Base-by-base conservation (phyloP, 2,329 filamentous ascomycete genomes). In the Botrytis fragariae region DNA sequence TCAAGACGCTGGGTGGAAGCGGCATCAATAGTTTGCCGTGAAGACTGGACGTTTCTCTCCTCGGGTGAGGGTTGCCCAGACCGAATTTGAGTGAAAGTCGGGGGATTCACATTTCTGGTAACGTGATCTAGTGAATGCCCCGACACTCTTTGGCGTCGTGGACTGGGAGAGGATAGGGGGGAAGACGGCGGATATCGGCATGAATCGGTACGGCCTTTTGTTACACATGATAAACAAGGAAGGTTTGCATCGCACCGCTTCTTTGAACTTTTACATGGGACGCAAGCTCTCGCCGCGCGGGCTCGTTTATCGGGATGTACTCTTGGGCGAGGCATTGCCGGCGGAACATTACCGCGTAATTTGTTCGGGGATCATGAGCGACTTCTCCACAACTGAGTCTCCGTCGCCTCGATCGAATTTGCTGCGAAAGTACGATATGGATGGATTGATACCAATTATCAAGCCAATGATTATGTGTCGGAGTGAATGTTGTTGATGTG, bases 271-370 rank as follows among this genome's bases (percentile, higher is more conserved):
- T 68, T 68, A 35, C 64, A 68, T 9, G 25, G 64, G 16, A 68
- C 35, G 35, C 64, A 68, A 54, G 64, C 64, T 68, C 64, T 68
- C 18, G 64, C 64, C 8, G 64, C 64, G 35, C 64, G 64, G 25
- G 64, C 25, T 39, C 64, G 64, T 8, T 68, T 54, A 22, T 68
- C 45, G 32, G 64, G 64, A 54, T 54, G 32, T 20, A 68, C 45
- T 39, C 35, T 35, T 14, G 22, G 45, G 18, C 64, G 64, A 54
- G 64, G 64, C 64, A 68, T 68, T 35, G 45, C 45, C 44, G 14
- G 45, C 35, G 64, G 45, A 35, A 54, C 35, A 51, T 51, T 67
- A 67, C 63, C 20, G 29, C 22, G n/a, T 12, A 44, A 37, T 54
- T 39, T 39, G 22, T 48, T 29, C 29, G 16, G 25, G 39, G 25